Conservation (phyloP, 768 basidiomycete species). For the Kwoniella botswanensis region DNA sequence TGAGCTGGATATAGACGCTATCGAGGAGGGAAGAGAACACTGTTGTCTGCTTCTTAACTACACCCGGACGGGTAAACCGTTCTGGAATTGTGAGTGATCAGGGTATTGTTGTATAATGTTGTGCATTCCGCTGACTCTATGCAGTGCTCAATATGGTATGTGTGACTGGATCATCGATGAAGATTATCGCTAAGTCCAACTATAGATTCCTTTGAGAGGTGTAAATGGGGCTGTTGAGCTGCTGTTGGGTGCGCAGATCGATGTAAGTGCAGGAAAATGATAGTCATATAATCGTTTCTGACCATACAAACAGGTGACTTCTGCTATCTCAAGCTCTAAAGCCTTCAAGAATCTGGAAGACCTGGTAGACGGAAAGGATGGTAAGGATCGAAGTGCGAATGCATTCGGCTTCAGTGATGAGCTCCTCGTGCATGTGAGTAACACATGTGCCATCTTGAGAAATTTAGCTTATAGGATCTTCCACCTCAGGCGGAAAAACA, state of each 20-base stretch:
- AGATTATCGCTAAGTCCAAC: not conserved
- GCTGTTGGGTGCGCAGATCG: conserved; percentile 33
- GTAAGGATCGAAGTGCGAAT: not conserved
- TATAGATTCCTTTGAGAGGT: conserved; percentile 29
- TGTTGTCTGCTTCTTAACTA: conserved; percentile 36
- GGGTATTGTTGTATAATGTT: not conserved
- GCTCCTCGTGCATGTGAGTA: conserved; percentile 13
- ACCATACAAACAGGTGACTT: conserved; percentile 3
- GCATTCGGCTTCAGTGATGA: conserved; percentile 7
- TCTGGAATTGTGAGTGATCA: conserved; percentile 38
- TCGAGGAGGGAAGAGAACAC: conserved; percentile 33
- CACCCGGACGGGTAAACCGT: conserved; percentile 33
- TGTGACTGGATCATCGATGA: not conserved
- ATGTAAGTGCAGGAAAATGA: conserved; percentile 19
- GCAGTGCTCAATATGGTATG: conserved; percentile 35
- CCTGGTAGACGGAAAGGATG: not conserved
- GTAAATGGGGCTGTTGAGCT: conserved; percentile 25
- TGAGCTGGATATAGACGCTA: conserved; percentile 17
- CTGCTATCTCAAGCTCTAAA: conserved; percentile 13
- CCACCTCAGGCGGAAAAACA: conserved; percentile 6
- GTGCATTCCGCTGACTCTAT: not conserved
- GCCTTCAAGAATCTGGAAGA: conserved; percentile 19
- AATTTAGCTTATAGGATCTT: no score
- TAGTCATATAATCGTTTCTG: not conserved
- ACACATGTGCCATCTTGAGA: not conserved